Conservation (phyloP, 306 rosid species). For the Glycine tomentella region DNA sequence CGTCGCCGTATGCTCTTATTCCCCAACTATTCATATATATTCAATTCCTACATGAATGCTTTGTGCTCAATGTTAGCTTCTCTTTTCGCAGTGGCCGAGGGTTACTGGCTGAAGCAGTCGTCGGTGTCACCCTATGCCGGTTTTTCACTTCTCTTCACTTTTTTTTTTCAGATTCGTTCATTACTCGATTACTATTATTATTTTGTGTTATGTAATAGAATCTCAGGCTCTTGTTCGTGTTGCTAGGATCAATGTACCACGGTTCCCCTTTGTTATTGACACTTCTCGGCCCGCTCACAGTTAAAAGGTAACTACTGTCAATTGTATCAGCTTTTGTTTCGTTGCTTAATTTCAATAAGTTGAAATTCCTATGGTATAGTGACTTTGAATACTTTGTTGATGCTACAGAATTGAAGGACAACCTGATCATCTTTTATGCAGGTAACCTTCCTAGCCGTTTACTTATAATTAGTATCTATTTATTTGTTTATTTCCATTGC, state of each 20-base stretch:
- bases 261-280: constrained; percentile 89
- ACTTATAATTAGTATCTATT: not conserved
- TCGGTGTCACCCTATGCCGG: constrained; percentile 92
- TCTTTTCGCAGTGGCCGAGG: constrained; percentile 77
- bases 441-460: constrained; percentile 60
- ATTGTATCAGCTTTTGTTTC: not conserved
- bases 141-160: constrained; percentile 31
- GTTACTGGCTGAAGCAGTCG: constrained; percentile 88
- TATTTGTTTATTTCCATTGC: constrained; percentile 12
- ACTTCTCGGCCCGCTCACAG: constrained; percentile 91
- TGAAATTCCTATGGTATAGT: constrained; percentile 10
- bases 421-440: constrained; percentile 81
- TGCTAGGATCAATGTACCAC: constrained; percentile 90
- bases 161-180: not conserved
- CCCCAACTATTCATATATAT: not conserved
- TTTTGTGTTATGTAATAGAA: constrained; percentile 7
- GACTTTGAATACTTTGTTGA: constrained; percentile 28
- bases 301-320: constrained; percentile 54
- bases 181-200: not conserved
- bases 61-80: constrained; percentile 22
- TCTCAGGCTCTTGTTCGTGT: constrained; percentile 26
- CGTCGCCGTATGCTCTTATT: constrained; percentile 69
- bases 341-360: constrained; percentile 12
- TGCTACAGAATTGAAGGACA: constrained; percentile 77
- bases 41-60: not conserved